Percentiles rank a stretch among this genome's conserved stretches.
These are phyloP conservation scores for Prunus campanulata DNA, from an alignment of 306 rosid genomes.

Conservation along the genomic window DNA sequence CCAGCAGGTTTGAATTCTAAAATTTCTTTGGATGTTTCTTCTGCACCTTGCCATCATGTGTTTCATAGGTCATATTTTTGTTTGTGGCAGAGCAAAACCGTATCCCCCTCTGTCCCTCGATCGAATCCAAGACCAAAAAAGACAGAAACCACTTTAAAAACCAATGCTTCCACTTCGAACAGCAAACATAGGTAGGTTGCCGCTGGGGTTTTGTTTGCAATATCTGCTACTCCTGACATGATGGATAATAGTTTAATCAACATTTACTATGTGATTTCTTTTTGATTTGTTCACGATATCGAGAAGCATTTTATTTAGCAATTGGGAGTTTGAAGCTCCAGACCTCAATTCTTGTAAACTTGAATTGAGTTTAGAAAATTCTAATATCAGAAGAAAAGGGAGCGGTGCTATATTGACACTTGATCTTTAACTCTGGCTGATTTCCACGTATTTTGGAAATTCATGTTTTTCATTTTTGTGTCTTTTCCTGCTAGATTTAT, in stretches of 20 bases:
- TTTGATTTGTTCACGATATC: neutral
- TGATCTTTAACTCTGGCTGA: neutral
- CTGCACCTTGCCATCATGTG: slow-evolving; percentile 2
- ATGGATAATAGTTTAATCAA: slow-evolving; percentile 16
- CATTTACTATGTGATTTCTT: neutral
- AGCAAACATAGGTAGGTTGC: slow-evolving; percentile 73
- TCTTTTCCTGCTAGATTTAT: neutral
- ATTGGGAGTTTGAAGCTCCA: neutral
- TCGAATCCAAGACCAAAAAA: slow-evolving; percentile 74
- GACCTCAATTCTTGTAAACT: neutral
- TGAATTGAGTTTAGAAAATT: neutral
- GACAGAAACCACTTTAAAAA: slow-evolving; percentile 48
- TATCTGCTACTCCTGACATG: slow-evolving; percentile 15
- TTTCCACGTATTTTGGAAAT: neutral
- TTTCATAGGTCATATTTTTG: slow-evolving; percentile 23
- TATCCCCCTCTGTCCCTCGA: slow-evolving; percentile 44
- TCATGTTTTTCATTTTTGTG: neutral
- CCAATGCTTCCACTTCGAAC: slow-evolving; percentile 66
- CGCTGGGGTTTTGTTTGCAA: neutral
- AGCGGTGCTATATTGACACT: neutral
- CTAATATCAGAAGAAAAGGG: too few relatives aligned
- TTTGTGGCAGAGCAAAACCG: slow-evolving; percentile 44
- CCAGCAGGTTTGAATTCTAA: slow-evolving; percentile 47
- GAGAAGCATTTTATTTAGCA: neutral
- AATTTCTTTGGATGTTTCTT: slow-evolving; percentile 5